Evolutionary conservation across 257 asterid genomes (phyloP), one percentile per base, ranked within the genome.

Genomic region (Asclepias syriaca): DNA sequence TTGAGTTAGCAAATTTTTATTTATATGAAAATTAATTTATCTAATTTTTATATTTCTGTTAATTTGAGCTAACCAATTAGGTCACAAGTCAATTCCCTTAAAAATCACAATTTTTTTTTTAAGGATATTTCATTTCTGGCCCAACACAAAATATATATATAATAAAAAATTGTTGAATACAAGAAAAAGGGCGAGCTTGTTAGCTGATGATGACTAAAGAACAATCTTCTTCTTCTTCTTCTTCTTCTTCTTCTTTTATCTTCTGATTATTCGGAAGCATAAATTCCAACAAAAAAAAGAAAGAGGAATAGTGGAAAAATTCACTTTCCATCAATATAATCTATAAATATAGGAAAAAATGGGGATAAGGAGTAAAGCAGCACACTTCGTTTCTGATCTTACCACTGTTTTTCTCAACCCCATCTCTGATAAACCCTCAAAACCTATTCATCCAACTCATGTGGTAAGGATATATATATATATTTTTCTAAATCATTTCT

Each of bases 381-480:
- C 79, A n/a, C 93, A 91, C 83, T 84, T 91, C 77, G 97, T 94
- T 22, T 90, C 98, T 78, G 97, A 89, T 88, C 90, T 94, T 63
- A 86, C 98, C 65, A 89, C 96, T 65, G 87, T 88, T 75, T 81
- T 89, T 56, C 89, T 91, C 78, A 91, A 87, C 78, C 98, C 98
- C 45, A 85, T 91, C 75, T 91, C 98, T 39, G 97, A 94, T 81
- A 91, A 88, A 81, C 87, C 95, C 77, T 76, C 92, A 16, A 74
- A 70, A 8, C 79, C 83, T 24, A 55, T 60, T 3, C 75, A 82
- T 1, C 75, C 77, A 8, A 68, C 84, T 58, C 61, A 83, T 48
- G 81, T 81, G 70, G 97, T 91, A 81, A 80, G 72, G 70, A 34
- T 29, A 29, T 29, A 29, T 29, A 29, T 29, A 29, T 6, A 8